Percentiles rank a stretch among this genome's conserved stretches.
phyloP scores from a whole-genome alignment of 495 filamentous ascomycete genomes.

The Xylaria acuta region DNA sequence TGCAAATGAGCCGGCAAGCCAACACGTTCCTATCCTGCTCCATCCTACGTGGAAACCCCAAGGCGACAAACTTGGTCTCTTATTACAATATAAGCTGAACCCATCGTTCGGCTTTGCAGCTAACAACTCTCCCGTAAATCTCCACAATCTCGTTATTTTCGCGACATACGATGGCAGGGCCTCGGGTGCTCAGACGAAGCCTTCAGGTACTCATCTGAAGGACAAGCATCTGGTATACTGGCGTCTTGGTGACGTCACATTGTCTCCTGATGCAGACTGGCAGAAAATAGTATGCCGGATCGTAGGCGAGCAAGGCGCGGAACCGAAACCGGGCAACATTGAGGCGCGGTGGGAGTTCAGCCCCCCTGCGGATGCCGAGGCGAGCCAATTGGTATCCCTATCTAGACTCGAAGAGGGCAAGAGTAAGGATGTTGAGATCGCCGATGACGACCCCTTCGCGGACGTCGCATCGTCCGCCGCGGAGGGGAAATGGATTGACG shows the following conservation, averaged over 20 bases:
- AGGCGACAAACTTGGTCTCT: slow-evolving; percentile 78
- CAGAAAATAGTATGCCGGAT: slow-evolving; percentile 83
- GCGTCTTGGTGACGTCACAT: slow-evolving; percentile 79
- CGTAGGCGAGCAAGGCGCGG: slow-evolving; percentile 69
- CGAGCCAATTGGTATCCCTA: slow-evolving; percentile 69
- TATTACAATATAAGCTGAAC: slow-evolving; percentile 88
- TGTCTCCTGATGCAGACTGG: slow-evolving; percentile 60
- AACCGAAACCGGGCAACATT: slow-evolving; percentile 75
- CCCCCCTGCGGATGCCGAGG: slow-evolving; percentile 39
- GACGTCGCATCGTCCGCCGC: slow-evolving; percentile 50
- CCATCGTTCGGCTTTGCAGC: slow-evolving; percentile 62
- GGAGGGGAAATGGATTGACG: slow-evolving; percentile 70
- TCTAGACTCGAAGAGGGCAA: slow-evolving; percentile 54
- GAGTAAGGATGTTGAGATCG: slow-evolving; percentile 42
- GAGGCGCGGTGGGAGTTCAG: slow-evolving; percentile 84
- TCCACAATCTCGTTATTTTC: slow-evolving; percentile 83
- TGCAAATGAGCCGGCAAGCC: slow-evolving; percentile 58
- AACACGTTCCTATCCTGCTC: slow-evolving; percentile 72
- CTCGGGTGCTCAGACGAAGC: slow-evolving; percentile 73
- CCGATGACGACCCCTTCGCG: slow-evolving; percentile 48
- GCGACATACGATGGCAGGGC: slow-evolving; percentile 77
- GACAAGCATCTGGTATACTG: slow-evolving; percentile 89
- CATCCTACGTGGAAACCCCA: slow-evolving; percentile 85
- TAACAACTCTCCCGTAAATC: slow-evolving; percentile 56
- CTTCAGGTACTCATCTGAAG: slow-evolving; percentile 78